phyloP scores from a whole-genome alignment of 805 yeast genomes.

The Ogataea trehalophila region DNA sequence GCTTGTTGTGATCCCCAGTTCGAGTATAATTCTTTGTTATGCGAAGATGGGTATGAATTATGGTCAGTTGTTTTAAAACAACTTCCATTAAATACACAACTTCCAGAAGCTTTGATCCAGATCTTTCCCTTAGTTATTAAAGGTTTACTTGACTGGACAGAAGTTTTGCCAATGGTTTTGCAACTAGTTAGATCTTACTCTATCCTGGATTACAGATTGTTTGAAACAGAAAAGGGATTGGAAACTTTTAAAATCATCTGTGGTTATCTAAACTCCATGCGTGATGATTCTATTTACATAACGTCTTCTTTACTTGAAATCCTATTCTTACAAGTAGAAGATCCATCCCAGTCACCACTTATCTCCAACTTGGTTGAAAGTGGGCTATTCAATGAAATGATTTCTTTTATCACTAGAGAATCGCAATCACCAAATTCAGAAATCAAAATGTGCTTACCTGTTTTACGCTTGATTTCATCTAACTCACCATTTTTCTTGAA shows the following conservation, averaged over 20 bases:
- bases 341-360: slow-evolving; percentile 14
- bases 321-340: slow-evolving; percentile 32
- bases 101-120: slow-evolving; percentile 36
- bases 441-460: slow-evolving; percentile 33
- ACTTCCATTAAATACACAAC: slow-evolving; percentile 37
- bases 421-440: slow-evolving; percentile 39
- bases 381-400: slow-evolving; percentile 41
- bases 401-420: slow-evolving; percentile 38
- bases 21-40: slow-evolving; percentile 48
- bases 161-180: slow-evolving; percentile 59
- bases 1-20: slow-evolving; percentile 60
- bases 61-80: slow-evolving; percentile 71
- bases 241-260: slow-evolving; percentile 47
- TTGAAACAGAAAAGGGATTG: slow-evolving; percentile 34
- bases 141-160: slow-evolving; percentile 68
- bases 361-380: slow-evolving; percentile 33
- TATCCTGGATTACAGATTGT: slow-evolving; percentile 40
- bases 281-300: slow-evolving; percentile 64
- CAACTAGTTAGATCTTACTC: slow-evolving; percentile 61
- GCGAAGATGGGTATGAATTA: slow-evolving; percentile 84
- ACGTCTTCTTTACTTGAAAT: slow-evolving; percentile 53
- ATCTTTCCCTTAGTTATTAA: slow-evolving; percentile 48
- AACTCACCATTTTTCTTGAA: slow-evolving; percentile 33
- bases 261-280: slow-evolving; percentile 51
- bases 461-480: slow-evolving; percentile 36